Evolutionary conservation across 176 grass and related monocot species (phyloP), one percentile per base, ranked within the genome.

Genomic region (Areca catechu): DNA sequence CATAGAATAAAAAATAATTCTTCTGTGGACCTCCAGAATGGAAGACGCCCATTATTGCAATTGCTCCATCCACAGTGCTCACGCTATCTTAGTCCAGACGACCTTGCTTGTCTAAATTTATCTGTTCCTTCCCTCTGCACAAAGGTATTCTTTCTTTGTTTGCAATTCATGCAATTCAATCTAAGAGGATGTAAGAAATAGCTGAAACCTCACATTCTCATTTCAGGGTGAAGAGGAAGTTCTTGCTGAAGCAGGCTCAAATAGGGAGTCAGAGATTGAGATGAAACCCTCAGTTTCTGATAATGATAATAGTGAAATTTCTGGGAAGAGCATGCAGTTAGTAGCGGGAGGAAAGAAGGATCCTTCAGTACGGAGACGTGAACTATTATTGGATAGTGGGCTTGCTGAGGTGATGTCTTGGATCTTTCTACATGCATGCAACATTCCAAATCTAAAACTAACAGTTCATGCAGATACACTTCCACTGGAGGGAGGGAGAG

Each of bases 301-400:
- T 76, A 71, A 86, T 28, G 70, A 72, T 30, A 43, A 56, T 10
- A 53, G 1, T 28, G 54, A 51, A 47, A 24, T 20, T 7, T 50
- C 12, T 54, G 50, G 22, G 19, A 74, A 57, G 61, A 65, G 28
- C 19, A 67, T 6, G 17, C 67, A 76, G 56, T 64, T 63, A 71
- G 68, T 53, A 24, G 64, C 49, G 29, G 83, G 80, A 48, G 79
- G 86, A 65, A 97, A 97, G 63, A 97, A 97, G 23, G 80, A 91
- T 73, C 84, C 83, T 15, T 77, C 61, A 59, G 64, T 87, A 61
- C 72, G 92, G 63, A 83, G 83, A 53, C 74, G 65, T 49, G 92
- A 97, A 74, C 73, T 97, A 60, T 67, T 97, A 53, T 59, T 88
- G 43, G 82, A 88, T 72, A 97, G 75, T 68, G 86, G 68, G 5